Evolutionary conservation across 257 asterid genomes (phyloP), one percentile per base, ranked within the genome.

Genomic region (Solanum acaule): DNA sequence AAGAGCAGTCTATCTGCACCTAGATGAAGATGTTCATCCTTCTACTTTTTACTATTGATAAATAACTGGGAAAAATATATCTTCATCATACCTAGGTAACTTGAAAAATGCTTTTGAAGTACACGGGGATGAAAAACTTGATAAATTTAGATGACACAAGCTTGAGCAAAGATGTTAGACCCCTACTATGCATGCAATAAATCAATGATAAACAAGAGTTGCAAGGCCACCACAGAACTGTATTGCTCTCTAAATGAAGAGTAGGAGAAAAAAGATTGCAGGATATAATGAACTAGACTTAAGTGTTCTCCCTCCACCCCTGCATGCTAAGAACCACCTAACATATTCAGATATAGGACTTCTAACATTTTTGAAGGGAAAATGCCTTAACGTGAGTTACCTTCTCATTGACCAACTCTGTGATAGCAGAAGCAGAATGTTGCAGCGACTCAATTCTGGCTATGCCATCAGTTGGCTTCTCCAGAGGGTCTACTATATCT

Each of bases 401-500:
- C 98, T 92, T 94, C 84, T 94, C 96, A 85, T 93, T 93, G 70
- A 95, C 98, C 89, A 96, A 88, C 87, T 94, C 98, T 16, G 93
- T 88, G 86, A 96, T 92, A 85, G 93, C 94, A 87, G 94, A 90
- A 78, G 98, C 98, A 89, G 85, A 93, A 33, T 75, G 88, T 91
- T 91, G 94, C 92, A 96, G 90, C 52, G 99, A 94, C 86, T 90
- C 93, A 85, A 95, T 92, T 94, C 98, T 93, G 73, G 92, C 90
- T 91, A 92, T 83, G 94, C 91, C 92, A 91, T 93, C 95, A 81
- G 94, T 87, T 77, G 93, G 94, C 88, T 92, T 93, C 92, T 94
- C 98, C 29, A 89, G 91, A 59, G 88, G 83, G 88, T 93, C 94
- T 35, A 82, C 84, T 84, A 89, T 83, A 90, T 94, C 94, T 76